A percentile compares a stretch with the other conserved stretches of the same genome.
These are phyloP conservation scores for Gnomoniopsis smithogilvyi DNA, from an alignment of 2,329 filamentous ascomycete genomes.

Conservation along the genomic window DNA sequence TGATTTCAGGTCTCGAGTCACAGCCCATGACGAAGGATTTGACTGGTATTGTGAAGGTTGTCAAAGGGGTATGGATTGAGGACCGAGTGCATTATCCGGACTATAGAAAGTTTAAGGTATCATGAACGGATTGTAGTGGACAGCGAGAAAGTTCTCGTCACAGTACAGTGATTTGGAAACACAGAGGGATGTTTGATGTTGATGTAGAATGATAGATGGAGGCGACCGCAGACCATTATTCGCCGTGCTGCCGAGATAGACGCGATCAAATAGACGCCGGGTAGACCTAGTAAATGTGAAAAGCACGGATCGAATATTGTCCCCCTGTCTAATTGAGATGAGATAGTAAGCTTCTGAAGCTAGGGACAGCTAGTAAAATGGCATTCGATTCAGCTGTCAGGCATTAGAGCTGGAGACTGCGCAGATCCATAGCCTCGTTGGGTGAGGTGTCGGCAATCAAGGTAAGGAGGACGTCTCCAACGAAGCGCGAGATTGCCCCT, in stretches of 20 bases:
- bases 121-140: background rate
- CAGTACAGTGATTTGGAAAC: background rate
- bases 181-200: background rate
- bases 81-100: background rate
- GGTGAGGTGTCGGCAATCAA: background rate
- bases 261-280: slow-evolving; percentile 12
- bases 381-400: slow-evolving; percentile 5
- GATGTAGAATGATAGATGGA: background rate
- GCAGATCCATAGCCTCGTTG: background rate
- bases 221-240: slow-evolving; percentile 5
- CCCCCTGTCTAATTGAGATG: background rate
- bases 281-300: background rate
- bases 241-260: slow-evolving; percentile 10
- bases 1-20: slow-evolving; percentile 30
- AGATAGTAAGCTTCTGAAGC: background rate
- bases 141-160: background rate
- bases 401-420: background rate
- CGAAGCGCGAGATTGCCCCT: background rate
- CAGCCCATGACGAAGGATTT: background rate
- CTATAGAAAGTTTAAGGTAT: background rate
- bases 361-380: background rate
- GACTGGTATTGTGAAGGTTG: background rate
- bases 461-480: background rate
- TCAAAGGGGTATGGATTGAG: slow-evolving; percentile 1
- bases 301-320: background rate